Evolutionary conservation across 192 early-diverging fungal genomes (phyloP).

Genomic region (Polychytrium aggregatum): DNA sequence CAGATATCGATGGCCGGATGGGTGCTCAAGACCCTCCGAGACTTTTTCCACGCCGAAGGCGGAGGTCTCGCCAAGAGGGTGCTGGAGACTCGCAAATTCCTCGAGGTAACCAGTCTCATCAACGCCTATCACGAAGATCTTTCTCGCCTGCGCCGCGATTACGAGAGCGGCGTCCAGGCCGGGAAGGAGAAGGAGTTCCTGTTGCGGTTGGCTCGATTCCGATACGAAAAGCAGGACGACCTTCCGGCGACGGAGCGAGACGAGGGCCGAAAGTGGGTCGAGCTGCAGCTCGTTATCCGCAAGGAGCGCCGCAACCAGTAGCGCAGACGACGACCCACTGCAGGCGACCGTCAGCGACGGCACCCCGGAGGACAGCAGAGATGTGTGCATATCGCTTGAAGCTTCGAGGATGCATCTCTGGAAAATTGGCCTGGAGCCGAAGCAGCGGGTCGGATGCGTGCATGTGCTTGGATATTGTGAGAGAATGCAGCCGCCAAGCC

Average conservation of each 20-base stretch:
- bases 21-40: slow-evolving; percentile 19
- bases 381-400: too few relatives aligned
- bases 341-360: too few relatives aligned
- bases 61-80: slow-evolving; percentile 26
- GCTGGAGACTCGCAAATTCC: slow-evolving; percentile 33
- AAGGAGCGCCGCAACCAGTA: too few relatives aligned
- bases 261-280: slow-evolving; percentile 28
- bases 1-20: slow-evolving; percentile 30
- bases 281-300: slow-evolving; percentile 23
- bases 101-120: slow-evolving; percentile 17
- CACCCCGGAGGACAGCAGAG: too few relatives aligned
- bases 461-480: too few relatives aligned
- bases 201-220: slow-evolving; percentile 28
- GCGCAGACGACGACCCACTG: too few relatives aligned
- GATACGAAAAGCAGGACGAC: slow-evolving; percentile 25
- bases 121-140: slow-evolving; percentile 22
- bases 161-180: slow-evolving; percentile 23
- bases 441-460: too few relatives aligned
- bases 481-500: too few relatives aligned
- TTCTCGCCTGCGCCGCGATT: slow-evolving; percentile 25
- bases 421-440: too few relatives aligned
- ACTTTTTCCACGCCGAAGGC: slow-evolving; percentile 45
- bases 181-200: slow-evolving; percentile 28
- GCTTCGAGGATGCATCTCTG: too few relatives aligned
- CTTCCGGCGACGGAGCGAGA: slow-evolving; percentile 9